Percentiles rank a stretch among this genome's conserved stretches.
Conservation (phyloP, 2,329 filamentous ascomycete species). For the Aspergillus ustus region DNA sequence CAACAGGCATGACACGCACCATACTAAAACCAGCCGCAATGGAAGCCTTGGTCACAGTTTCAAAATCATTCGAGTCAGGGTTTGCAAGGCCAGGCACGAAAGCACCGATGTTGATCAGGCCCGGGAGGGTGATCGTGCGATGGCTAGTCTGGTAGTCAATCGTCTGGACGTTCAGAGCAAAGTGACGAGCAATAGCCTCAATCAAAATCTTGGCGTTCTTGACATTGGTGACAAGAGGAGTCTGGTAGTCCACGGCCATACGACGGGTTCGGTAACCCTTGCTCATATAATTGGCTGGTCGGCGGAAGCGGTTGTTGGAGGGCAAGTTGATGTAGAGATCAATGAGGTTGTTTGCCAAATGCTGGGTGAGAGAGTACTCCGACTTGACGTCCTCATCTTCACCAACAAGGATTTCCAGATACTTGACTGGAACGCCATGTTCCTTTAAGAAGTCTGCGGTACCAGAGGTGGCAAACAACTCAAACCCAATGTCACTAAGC, state of each 20-base stretch:
- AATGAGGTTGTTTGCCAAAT: constrained; percentile 96
- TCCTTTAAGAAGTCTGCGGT: constrained; percentile 96
- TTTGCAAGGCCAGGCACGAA: constrained; percentile 76
- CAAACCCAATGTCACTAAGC: constrained; percentile 88
- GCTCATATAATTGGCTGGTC: constrained; percentile 97
- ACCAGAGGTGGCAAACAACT: constrained; percentile 92
- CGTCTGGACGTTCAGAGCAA: constrained; percentile 78
- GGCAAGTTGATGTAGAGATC: constrained; percentile 99
- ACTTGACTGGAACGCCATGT: constrained; percentile 89
- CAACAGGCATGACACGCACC: constrained; percentile 78
- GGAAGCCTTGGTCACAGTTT: constrained; percentile 72
- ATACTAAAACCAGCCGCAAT: constrained; percentile 78
- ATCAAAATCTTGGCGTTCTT: constrained; percentile 98
- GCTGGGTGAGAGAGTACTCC: constrained; percentile 95
- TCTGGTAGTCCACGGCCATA: constrained; percentile 98
- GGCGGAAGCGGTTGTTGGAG: constrained; percentile 96
- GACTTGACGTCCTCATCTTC: constrained; percentile 84
- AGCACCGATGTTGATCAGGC: constrained; percentile 77
- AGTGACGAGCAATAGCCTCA: constrained; percentile 89
- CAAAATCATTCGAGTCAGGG: constrained; percentile 68
- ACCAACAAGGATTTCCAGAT: constrained; percentile 81
- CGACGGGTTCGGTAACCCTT: constrained; percentile 95
- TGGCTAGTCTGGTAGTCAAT: constrained; percentile 94
- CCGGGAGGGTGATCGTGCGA: constrained; percentile 72
- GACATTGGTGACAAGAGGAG: constrained; percentile 95